A percentile compares a stretch with the other conserved stretches of the same genome.
phyloP scores from a whole-genome alignment of 2,329 filamentous ascomycete species.

The Exserohilum rostratum region DNA sequence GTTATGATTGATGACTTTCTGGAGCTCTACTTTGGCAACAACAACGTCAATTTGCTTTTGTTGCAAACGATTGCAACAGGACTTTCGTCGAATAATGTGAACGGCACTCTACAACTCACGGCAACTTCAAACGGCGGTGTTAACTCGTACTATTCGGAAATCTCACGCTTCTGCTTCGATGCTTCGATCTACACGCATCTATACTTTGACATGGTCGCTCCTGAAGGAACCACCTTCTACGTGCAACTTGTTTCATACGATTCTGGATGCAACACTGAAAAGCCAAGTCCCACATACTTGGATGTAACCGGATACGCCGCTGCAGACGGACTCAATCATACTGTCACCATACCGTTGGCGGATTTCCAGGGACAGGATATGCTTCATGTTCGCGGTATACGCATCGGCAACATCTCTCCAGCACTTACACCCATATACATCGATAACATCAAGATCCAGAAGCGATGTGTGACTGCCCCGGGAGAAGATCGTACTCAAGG shows the following conservation, averaged over 20 bases:
- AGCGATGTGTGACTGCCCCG: conserved; percentile 13
- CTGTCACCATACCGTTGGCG: conserved; percentile 11
- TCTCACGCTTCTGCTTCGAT: conserved; percentile 15
- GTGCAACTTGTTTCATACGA: conserved; percentile 15
- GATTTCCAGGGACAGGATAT: conserved; percentile 14
- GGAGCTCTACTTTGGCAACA: conserved; percentile 16
- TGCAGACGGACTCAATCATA: conserved; percentile 11
- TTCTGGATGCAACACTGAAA: not conserved
- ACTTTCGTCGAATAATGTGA: conserved; percentile 11
- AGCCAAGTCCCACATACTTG: conserved; percentile 9
- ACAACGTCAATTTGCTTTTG: conserved; percentile 12
- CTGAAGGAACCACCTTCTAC: conserved; percentile 7
- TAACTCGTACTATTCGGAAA: conserved; percentile 14
- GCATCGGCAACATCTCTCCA: conserved; percentile 15
- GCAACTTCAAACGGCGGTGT: conserved; percentile 10
- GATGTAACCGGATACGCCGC: conserved; percentile 12
- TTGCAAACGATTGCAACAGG: conserved; percentile 10
- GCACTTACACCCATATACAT: conserved; percentile 11
- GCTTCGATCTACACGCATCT: conserved; percentile 12
- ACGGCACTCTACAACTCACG: conserved; percentile 12
- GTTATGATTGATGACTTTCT: conserved; percentile 14
- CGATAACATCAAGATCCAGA: conserved; percentile 13
- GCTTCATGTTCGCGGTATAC: conserved; percentile 10
- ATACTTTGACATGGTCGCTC: conserved; percentile 15
- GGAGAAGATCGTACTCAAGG: conserved; percentile 13